Evolutionary conservation across 306 rosid species (phyloP).

Genomic region (Luffa acutangula): DNA sequence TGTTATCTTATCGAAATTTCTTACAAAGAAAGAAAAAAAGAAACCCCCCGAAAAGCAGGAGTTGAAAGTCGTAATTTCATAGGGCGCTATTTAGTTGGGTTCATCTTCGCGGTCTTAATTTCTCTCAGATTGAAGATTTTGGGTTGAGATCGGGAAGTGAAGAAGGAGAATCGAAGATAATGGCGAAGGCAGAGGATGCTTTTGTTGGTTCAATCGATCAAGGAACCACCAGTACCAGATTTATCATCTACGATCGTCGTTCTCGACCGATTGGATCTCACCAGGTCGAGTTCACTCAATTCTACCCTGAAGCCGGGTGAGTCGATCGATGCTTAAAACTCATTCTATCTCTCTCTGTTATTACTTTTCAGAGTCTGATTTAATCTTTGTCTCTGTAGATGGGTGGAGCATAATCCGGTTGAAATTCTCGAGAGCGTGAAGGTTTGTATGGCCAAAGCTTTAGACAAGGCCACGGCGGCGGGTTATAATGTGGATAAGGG

Average conservation of each 20-base stretch:
- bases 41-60: not conserved
- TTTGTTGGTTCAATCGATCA: slow-evolving; percentile 76
- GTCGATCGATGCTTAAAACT: not conserved
- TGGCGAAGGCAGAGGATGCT: slow-evolving; percentile 29
- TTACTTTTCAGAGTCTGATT: not conserved
- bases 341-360: slow-evolving; percentile 1
- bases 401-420: slow-evolving; percentile 90
- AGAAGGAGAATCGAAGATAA: slow-evolving; percentile 2
- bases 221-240: slow-evolving; percentile 83
- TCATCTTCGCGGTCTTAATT: not conserved
- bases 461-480: slow-evolving; percentile 72
- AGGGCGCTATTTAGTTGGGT: not conserved
- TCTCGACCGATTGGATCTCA: slow-evolving; percentile 49
- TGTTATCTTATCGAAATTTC: not conserved
- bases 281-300: slow-evolving; percentile 87
- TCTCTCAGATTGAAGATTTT: not conserved
- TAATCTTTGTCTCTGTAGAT: slow-evolving; percentile 20
- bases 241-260: slow-evolving; percentile 49
- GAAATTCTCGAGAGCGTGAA: slow-evolving; percentile 81
- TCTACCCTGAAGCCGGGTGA: slow-evolving; percentile 78
- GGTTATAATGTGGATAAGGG: slow-evolving; percentile 70
- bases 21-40: no score
- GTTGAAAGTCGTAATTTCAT: not conserved
- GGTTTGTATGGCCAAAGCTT: slow-evolving; percentile 56
- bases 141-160: not conserved